Evolutionary conservation across 768 basidiomycete species (phyloP).

Genomic region (Coprinopsis marcescibilis): DNA sequence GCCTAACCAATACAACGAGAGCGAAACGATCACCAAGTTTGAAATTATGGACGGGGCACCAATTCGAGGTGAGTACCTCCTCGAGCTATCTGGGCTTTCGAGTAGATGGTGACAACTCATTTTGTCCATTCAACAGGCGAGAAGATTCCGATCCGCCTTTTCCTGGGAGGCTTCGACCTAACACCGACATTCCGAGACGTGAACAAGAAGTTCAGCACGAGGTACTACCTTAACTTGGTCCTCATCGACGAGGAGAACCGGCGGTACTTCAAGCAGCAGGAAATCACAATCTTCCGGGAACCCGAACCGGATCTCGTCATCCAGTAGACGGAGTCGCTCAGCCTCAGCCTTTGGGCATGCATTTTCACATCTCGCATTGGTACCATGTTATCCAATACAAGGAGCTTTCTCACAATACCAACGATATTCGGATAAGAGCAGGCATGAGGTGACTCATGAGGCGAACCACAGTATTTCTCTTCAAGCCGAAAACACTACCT

Average conservation of each 20-base stretch:
- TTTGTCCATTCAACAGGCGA: conserved; percentile 55
- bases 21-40: conserved; percentile 98
- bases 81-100: not conserved
- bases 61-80: conserved; percentile 63
- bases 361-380: not conserved
- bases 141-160: conserved; percentile 95
- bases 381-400: too few species aligned
- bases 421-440: too few species aligned
- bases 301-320: conserved; percentile 5
- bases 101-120: not conserved
- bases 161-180: conserved; percentile 96
- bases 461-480: too few species aligned
- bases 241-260: conserved; percentile 98
- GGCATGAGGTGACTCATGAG: too few species aligned
- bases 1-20: conserved; percentile 99
- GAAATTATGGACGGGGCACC: conserved; percentile 99
- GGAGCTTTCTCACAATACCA: too few species aligned
- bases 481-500: too few species aligned
- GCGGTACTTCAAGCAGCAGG: conserved; percentile 97
- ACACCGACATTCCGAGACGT: conserved; percentile 99
- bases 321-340: not conserved
- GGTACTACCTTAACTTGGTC: conserved; percentile 97
- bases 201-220: conserved; percentile 97
- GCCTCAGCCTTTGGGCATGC: not conserved
- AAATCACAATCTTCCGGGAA: conserved; percentile 16